Conservation (phyloP, 768 basidiomycete species). For the Tricholoma saponaceum region DNA sequence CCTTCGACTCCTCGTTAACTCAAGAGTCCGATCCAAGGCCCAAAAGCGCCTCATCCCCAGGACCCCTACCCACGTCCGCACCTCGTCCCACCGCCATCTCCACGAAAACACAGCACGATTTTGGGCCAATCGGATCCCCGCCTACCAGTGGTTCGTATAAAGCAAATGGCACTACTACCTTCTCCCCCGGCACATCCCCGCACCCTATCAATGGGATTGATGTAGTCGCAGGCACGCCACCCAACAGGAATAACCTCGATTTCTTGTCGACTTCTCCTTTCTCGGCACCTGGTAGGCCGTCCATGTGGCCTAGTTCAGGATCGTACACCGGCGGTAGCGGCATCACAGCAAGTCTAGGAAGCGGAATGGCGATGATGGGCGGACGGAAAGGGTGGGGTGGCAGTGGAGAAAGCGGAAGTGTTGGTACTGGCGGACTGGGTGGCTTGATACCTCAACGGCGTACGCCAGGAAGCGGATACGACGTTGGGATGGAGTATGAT, state of each 20-base stretch:
- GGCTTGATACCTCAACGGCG: slow-evolving; percentile 8
- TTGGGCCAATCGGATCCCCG: slow-evolving; percentile 83
- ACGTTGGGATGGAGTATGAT: slow-evolving; percentile 37
- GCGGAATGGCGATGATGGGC: slow-evolving; percentile 44
- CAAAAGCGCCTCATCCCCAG: slow-evolving; percentile 26
- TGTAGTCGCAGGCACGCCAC: slow-evolving; percentile 29
- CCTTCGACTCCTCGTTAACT: neutral
- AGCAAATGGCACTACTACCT: slow-evolving; percentile 20
- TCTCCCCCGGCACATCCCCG: slow-evolving; percentile 63
- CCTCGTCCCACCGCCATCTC: slow-evolving; percentile 44
- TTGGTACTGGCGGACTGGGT: slow-evolving; percentile 6
- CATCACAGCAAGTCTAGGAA: slow-evolving; percentile 62
- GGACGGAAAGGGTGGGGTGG: slow-evolving; percentile 35
- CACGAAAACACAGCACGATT: slow-evolving; percentile 40
- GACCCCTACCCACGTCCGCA: slow-evolving; percentile 52
- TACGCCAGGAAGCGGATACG: slow-evolving; percentile 24
- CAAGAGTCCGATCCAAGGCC: slow-evolving; percentile 15
- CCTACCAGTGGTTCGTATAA: slow-evolving; percentile 43
- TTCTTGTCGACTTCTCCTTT: slow-evolving; percentile 66
- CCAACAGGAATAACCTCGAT: slow-evolving; percentile 20
- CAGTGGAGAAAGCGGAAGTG: slow-evolving; percentile 17
- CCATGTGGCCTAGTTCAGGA: slow-evolving; percentile 35
- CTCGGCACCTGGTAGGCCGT: slow-evolving; percentile 66
- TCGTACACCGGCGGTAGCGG: slow-evolving; percentile 38
- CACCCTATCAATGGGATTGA: slow-evolving; percentile 25